phyloP scores from a whole-genome alignment of 176 grass and related monocot genomes.

The Lolium rigidum region DNA sequence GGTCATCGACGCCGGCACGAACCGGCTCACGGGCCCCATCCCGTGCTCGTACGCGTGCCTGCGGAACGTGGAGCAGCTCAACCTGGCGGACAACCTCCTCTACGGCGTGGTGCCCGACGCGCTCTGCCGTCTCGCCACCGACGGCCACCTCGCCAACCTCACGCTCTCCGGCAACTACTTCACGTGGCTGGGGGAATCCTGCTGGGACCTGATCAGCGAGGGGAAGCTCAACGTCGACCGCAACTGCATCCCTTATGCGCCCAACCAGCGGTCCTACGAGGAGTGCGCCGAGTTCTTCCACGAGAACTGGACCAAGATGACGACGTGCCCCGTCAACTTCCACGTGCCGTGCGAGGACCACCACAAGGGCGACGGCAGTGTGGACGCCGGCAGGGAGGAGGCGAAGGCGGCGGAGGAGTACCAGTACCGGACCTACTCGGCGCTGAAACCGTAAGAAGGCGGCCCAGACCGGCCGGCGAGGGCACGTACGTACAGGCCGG shows the following conservation, averaged over 20 bases:
- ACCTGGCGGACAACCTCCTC: conserved; percentile 75
- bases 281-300: conserved; percentile 68
- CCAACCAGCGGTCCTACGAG: conserved; percentile 71
- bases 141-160: conserved; percentile 65
- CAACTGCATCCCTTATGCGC: conserved; percentile 71
- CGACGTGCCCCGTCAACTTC: conserved; percentile 55
- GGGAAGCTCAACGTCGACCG: conserved; percentile 68
- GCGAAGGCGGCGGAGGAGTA: conserved; percentile 31
- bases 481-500: conserved; percentile 24
- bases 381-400: not conserved
- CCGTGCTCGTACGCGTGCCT: conserved; percentile 82
- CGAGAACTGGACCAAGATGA: conserved; percentile 37
- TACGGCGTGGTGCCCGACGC: conserved; percentile 84
- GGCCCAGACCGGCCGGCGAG: not conserved
- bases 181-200: conserved; percentile 67
- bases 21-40: conserved; percentile 78
- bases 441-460: conserved; percentile 59
- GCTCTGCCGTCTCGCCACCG: conserved; percentile 65
- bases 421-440: conserved; percentile 52
- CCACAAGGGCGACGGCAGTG: not conserved
- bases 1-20: conserved; percentile 86
- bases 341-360: conserved; percentile 55
- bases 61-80: conserved; percentile 76
- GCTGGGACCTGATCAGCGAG: conserved; percentile 56
- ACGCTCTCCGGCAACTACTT: conserved; percentile 93